A percentile compares a stretch with the other conserved stretches of the same genome.
These are phyloP conservation scores for Fusarium begoniae DNA, from an alignment of 2,329 filamentous ascomycete genomes.

Conservation along the genomic window DNA sequence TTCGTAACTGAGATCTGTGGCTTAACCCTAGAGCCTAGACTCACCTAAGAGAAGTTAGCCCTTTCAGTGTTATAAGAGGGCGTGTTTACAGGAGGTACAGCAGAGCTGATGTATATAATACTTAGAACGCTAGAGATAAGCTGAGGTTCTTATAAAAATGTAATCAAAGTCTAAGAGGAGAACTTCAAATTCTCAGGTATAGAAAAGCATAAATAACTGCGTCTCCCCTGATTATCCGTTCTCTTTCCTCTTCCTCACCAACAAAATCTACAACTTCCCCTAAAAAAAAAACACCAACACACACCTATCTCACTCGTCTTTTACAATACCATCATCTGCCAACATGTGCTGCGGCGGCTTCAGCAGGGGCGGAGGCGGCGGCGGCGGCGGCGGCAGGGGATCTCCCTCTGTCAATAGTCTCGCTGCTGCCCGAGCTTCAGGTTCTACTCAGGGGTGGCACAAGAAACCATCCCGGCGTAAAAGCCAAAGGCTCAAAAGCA, in stretches of 20 bases:
- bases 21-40: background rate
- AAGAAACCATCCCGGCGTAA: background rate
- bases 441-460: background rate
- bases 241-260: background rate
- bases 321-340: background rate
- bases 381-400: too few relatives aligned
- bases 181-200: background rate
- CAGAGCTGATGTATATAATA: background rate
- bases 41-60: background rate
- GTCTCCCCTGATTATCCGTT: background rate
- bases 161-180: background rate
- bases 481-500: background rate
- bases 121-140: background rate
- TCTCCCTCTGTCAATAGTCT: too few relatives aligned
- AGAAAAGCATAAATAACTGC: background rate
- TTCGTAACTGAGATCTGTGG: background rate
- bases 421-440: background rate
- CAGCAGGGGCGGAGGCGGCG: too few relatives aligned
- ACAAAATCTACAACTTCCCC: too few relatives aligned
- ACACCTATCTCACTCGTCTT: background rate
- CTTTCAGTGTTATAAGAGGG: background rate
- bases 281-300: background rate
- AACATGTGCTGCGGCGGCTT: background rate
- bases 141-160: background rate
- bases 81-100: background rate